Evolutionary conservation across 345 rosid genomes (phyloP), one percentile per base, ranked within the genome.

Genomic region (Corchorus capsularis): DNA sequence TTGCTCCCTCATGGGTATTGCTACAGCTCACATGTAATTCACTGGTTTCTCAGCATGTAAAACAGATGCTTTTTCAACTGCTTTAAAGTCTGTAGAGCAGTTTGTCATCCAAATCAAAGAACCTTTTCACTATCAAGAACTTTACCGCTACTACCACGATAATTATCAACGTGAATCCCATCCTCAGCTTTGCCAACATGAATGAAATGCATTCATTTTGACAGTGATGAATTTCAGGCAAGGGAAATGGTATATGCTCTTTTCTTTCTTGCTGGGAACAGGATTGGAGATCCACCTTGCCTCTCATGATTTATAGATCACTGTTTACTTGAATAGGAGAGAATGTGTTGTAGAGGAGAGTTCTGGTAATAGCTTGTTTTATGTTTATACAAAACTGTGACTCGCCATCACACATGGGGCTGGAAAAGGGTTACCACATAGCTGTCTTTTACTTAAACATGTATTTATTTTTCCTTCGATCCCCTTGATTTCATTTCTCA

Each of bases 221-320:
- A 47, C 1, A 4, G 49, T 22, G 27, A 27, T 19, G 22, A 27
- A 66, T 43, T 10, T 45, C n/a, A 0, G 54, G 71, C 45, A 66
- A 19, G 54, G 70, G 35, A 45, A 66, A 45, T 67, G 71, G 7
- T 46, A 47, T 13, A 67, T 46, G 19, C 8, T 14, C 14, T 61
- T 61, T 61, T 53, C n/a, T 60, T 1, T 61, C 65, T 32, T 61
- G n/a, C 3, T 61, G 43, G 14, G 10, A 32, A 34, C n/a, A 34
- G 43, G 10, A 10, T 61, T 61, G 65, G n/a, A 61, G 41, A 6
- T 61, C 65, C 65, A 34, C 41, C 34, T 61, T 61, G 65, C 65
- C 43, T 61, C 39, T 60, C 41, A 12, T 27, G 39, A 59, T 22
- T 27, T 32, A 13, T 32, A 32, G n/a, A 61, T 34, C 32, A 61